Conservation (phyloP, 2,329 filamentous ascomycete species). For the Fusarium veterinarium region DNA sequence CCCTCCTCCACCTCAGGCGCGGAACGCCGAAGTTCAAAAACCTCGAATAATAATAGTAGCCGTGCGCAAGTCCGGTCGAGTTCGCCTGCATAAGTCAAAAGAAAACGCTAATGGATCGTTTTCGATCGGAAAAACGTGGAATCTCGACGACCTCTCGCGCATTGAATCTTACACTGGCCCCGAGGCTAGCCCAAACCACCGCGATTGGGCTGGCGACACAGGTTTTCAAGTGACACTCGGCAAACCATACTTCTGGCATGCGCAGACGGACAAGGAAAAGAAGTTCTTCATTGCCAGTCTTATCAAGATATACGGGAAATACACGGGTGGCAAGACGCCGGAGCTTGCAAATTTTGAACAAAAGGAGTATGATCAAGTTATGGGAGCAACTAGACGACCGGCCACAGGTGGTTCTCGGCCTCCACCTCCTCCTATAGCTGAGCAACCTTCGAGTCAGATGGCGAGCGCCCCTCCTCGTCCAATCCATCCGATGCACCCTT, state of each 20-base stretch:
- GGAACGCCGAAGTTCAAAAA: slow-evolving; percentile 80
- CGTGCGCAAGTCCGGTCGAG: slow-evolving; percentile 89
- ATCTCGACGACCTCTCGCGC: slow-evolving; percentile 85
- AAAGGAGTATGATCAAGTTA: slow-evolving; percentile 79
- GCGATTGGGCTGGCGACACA: slow-evolving; percentile 83
- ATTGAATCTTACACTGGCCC: slow-evolving; percentile 84
- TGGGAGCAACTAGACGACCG: slow-evolving; percentile 65
- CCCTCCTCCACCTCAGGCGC: slow-evolving; percentile 84
- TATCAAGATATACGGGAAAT: slow-evolving; percentile 96
- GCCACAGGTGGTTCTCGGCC: slow-evolving; percentile 40
- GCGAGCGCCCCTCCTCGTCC: slow-evolving; percentile 33
- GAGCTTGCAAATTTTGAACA: slow-evolving; percentile 85
- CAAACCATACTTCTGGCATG: slow-evolving; percentile 98
- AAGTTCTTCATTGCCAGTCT: slow-evolving; percentile 98
- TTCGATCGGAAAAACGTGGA: slow-evolving; percentile 98
- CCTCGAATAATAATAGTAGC: slow-evolving; percentile 91
- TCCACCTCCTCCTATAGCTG: slow-evolving; percentile 44
- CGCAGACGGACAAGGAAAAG: slow-evolving; percentile 93
- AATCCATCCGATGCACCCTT: slow-evolving; percentile 27
- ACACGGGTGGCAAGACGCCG: slow-evolving; percentile 86
- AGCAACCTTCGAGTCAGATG: slow-evolving; percentile 37
- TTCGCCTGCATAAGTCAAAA: slow-evolving; percentile 95
- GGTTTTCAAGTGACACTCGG: slow-evolving; percentile 90
- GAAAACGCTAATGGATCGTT: slow-evolving; percentile 95
- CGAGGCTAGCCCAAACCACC: slow-evolving; percentile 65